Base-by-base conservation (phyloP, 495 filamentous ascomycete species). In the Letharia lupina region DNA sequence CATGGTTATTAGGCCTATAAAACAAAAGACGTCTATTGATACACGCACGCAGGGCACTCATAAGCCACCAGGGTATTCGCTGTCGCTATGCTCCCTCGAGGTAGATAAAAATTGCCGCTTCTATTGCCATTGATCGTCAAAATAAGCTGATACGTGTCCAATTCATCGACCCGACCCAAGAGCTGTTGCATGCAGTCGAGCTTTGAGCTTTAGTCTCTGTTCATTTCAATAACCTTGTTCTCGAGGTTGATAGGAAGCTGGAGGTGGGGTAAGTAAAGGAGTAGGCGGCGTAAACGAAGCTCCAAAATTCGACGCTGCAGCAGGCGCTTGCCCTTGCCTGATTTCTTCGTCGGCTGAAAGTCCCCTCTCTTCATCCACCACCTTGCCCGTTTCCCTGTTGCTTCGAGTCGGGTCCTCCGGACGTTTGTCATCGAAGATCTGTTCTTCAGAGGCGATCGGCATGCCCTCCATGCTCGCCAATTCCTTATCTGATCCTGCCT, bases 351-450 rank as follows among this genome's bases (percentile, higher is more conserved):
- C 8, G 18, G 40, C 6, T 15, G 20, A 2, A 0, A 59, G 0
- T 11, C 18, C 67, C 58, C 6, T 42, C 37, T 62, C 47, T 59
- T 54, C 28, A 39, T 60, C 65, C 4, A 9, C 2, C 33, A 37
- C 33, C 33, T 15, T 28, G 1, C 37, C 31, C 35, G 23, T 42
- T 63, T 39, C 37, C 8, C 31, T 8, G 47, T 23, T 33, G 7
- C 16, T 42, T 23, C 40, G 40, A 33, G 28, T 40, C 45, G 52
- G n/a, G 10, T 61, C 57, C 13, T 63, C 67, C 2, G 59, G 59
- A 31, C 18, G 63, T 41, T 58, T 59, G 16, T 72, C 65, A 44
- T 72, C 70, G 48, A 72, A 73, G 11, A 64, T 39, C 62, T 72
- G 70, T 60, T 73, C 71, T 60, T 72, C 71, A 40, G 58, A 28